Percentiles rank a stretch among this genome's conserved stretches.
phyloP scores from a whole-genome alignment of 106 monocot genomes.

The Acanthochlamys bracteata region DNA sequence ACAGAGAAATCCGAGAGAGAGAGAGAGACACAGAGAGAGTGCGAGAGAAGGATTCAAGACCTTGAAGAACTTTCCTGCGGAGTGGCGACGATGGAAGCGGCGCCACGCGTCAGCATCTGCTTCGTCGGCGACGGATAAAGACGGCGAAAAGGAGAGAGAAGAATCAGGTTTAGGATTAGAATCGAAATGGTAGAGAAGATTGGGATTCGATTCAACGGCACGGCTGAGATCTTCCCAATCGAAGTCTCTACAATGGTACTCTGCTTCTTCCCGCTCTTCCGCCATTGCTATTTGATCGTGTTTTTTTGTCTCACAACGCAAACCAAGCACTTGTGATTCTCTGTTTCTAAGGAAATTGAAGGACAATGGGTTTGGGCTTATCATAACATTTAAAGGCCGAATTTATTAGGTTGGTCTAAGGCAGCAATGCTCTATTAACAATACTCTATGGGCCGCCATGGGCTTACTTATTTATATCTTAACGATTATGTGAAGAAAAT shows the following conservation, averaged over 20 bases:
- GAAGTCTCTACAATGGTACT: slow-evolving; percentile 79
- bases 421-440: too few relatives aligned
- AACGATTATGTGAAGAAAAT: too few relatives aligned
- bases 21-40: neutral
- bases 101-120: slow-evolving; percentile 53
- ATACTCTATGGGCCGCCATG: too few relatives aligned
- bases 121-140: slow-evolving; percentile 1
- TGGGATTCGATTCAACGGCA: slow-evolving; percentile 49
- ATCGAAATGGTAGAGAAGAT: slow-evolving; percentile 51
- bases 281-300: slow-evolving; percentile 12
- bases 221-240: slow-evolving; percentile 59
- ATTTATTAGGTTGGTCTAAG: too few relatives aligned
- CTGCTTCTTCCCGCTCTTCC: slow-evolving; percentile 21
- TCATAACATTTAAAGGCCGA: too few relatives aligned
- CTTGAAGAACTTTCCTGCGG: slow-evolving; percentile 85
- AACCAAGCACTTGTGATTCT: too few relatives aligned
- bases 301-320: too few relatives aligned
- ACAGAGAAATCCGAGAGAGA: neutral
- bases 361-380: too few relatives aligned
- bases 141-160: slow-evolving; percentile 11
- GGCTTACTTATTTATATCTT: too few relatives aligned
- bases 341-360: too few relatives aligned
- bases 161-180: slow-evolving; percentile 9
- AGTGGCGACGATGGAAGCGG: slow-evolving; percentile 78
- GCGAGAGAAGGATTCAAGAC: slow-evolving; percentile 14